phyloP scores from a whole-genome alignment of 768 basidiomycete genomes.

The Neoboletus magnificus region DNA sequence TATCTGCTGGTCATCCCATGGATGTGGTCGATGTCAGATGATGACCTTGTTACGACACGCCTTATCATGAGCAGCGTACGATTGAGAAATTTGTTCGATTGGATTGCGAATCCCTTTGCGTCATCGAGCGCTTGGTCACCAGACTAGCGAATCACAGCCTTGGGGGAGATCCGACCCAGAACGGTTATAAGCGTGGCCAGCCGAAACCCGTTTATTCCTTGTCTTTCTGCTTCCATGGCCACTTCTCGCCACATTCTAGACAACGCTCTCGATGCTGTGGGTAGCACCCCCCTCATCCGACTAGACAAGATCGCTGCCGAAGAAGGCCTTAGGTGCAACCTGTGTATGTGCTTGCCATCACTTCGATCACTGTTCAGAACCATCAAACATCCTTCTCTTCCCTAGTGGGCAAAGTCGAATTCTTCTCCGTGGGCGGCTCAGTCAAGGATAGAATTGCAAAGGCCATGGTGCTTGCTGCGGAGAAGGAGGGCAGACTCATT shows the following conservation, averaged over 20 bases:
- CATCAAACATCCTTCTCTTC: not conserved
- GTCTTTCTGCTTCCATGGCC: conserved; percentile 23
- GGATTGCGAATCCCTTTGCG: no score
- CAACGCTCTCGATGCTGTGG: conserved; percentile 80
- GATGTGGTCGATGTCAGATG: not conserved
- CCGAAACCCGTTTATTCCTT: not conserved
- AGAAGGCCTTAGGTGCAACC: conserved; percentile 82
- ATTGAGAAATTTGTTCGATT: not conserved
- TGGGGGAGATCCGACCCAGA: conserved; percentile 10
- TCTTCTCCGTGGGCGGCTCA: conserved; percentile 85
- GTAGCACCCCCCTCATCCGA: conserved; percentile 87
- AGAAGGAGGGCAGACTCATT: conserved; percentile 78
- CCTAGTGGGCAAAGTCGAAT: conserved; percentile 89
- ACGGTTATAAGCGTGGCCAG: not conserved
- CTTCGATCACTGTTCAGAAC: not conserved
- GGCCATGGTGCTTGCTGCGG: conserved; percentile 94
- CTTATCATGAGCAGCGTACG: not conserved
- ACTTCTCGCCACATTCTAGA: conserved; percentile 54
- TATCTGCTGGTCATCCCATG: not conserved
- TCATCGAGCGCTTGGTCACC: no score
- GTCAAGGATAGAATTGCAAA: conserved; percentile 97
- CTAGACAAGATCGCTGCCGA: conserved; percentile 73
- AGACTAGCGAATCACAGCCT: not conserved
- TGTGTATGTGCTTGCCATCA: conserved; percentile 54
- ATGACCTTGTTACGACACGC: not conserved